Base-by-base conservation (phyloP, 176 grass and related monocot genomes). In the Triticum timopheevii region DNA sequence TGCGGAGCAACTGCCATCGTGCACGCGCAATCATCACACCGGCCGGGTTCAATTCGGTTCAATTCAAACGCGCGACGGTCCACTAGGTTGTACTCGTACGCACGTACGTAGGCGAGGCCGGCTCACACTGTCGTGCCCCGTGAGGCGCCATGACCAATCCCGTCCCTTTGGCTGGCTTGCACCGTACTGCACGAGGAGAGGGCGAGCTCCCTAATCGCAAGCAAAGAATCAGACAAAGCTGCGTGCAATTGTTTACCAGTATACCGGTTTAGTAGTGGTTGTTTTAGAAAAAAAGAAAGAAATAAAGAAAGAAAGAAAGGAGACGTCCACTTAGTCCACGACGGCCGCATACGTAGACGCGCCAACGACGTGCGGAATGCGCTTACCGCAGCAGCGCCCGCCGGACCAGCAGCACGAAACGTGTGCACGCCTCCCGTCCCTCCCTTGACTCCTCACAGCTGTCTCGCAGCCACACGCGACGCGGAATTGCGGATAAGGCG, bases 401-500 rank as follows among this genome's bases (percentile, higher is more conserved):
- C 28, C 28, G 28, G 28, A 30, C 28, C 28, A 30, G 28, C 28
- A 30, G 22, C 8, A 71, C 28, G 28, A 30, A 30, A 30, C 28
- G 28, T 30, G 28, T 30, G 28, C 28, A 30, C 28, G 28, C 28
- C 28, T 27, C 27, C 27, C 27, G 27, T 27, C 27, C 27, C 27
- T 27, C 27, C 27, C 27, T 27, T 27, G 83, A 63, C 50, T 40
- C 44, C 69, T 50, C 71, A 52, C 88, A 83, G 84, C 89, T 90
- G 89, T 80, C 74, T 4, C 75, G 80, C 89, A 67, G 67, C 54
- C 39, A 64, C 78, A 74, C n/a, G 69, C 70, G 13, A 63, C 12
- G 78, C 83, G 38, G 89, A 87, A 36, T 38, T 28, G 78, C 83
- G 38, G 89, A 87, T 59, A 79, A 65, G 79, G 77, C 0, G 31